Base-by-base conservation (phyloP, 306 rosid species). In the Begonia peltatifolia region DNA sequence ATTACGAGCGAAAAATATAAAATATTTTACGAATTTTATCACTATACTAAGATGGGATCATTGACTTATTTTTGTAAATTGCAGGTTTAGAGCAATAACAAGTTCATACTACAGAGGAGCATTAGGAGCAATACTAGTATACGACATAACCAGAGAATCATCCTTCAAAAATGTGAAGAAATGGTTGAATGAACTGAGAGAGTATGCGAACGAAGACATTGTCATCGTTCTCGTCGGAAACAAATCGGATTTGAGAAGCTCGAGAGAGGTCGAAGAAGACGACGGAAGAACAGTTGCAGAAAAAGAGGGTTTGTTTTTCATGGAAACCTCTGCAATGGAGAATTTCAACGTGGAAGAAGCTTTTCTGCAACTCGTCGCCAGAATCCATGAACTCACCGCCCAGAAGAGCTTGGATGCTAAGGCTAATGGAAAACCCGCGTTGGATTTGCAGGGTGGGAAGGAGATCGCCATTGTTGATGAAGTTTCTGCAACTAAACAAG, bases 21-120 rank as follows among this genome's bases (percentile, higher is more conserved):
- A 25, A 25, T 25, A 25, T 6, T 25, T 25, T 3, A 25, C 2
- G 6, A 25, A 25, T 25, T 25, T 25, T 6, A 25, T 25, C 35
- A 6, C 6, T 25, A 3, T 3, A 25, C 6, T 25, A 6, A 25
- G 41, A 22, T 1, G 0, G n/a, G n/a, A 51, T 10, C 25, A 10
- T 18, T 6, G 14, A 9, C 41, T 8, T 6, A 14, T 38, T 14
- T 42, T 2, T 8, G 6, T 22, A 14, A 0, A 2, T 12, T 50
- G 48, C 65, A 90, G 99, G 67, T 90, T 85, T 54, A 85, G 95
- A 46, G 99, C 99, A 12, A 90, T 90, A 42, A 90, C 99, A 10
- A 90, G 94, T 46, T 85, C 97, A 46, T 90, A 90, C 59, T 90
- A 90, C 69, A 77, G 95, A 17, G 99, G 99, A 61, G 99, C 99